These are phyloP conservation scores for Starmera dryadoides DNA, from an alignment of 805 yeast species.

Conservation along the genomic window DNA sequence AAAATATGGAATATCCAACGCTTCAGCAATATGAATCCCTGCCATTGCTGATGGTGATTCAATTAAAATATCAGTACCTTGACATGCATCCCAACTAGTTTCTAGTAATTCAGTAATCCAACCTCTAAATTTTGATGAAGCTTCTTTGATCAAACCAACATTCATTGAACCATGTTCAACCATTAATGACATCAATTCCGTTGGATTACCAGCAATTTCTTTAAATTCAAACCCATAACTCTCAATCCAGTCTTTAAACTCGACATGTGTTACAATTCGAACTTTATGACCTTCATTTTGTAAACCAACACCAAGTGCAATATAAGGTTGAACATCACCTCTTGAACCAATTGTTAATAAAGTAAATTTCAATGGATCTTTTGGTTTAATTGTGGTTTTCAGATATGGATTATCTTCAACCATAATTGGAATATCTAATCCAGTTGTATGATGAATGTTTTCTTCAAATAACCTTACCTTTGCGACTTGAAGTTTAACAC, in stretches of 20 bases:
- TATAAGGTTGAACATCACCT: slow-evolving; percentile 96
- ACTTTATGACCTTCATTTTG: slow-evolving; percentile 77
- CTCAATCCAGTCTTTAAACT: slow-evolving; percentile 71
- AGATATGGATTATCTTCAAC: slow-evolving; percentile 57
- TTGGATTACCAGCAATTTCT: slow-evolving; percentile 87
- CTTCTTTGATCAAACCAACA: slow-evolving; percentile 76
- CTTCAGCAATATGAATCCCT: slow-evolving; percentile 93
- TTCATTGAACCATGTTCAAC: slow-evolving; percentile 86
- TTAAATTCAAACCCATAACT: slow-evolving; percentile 60
- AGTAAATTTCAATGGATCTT: slow-evolving; percentile 49
- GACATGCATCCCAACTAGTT: slow-evolving; percentile 85
- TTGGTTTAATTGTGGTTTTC: slow-evolving; percentile 45
- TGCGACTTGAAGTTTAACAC: slow-evolving; percentile 40
- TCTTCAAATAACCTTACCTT: slow-evolving; percentile 63
- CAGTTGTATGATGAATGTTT: slow-evolving; percentile 48
- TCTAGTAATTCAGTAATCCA: slow-evolving; percentile 75
- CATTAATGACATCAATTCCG: slow-evolving; percentile 87
- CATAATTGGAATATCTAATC: slow-evolving; percentile 61
- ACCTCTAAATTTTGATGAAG: slow-evolving; percentile 65
- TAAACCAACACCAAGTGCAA: slow-evolving; percentile 79
- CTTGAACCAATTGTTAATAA: slow-evolving; percentile 88
- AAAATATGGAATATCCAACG: slow-evolving; percentile 80
- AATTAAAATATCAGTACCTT: slow-evolving; percentile 69
- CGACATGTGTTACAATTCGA: slow-evolving; percentile 78
- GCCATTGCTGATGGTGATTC: slow-evolving; percentile 98